Evolutionary conservation across 2,329 filamentous ascomycete genomes (phyloP).

Genomic region (Hymenoscyphus infarciens): DNA sequence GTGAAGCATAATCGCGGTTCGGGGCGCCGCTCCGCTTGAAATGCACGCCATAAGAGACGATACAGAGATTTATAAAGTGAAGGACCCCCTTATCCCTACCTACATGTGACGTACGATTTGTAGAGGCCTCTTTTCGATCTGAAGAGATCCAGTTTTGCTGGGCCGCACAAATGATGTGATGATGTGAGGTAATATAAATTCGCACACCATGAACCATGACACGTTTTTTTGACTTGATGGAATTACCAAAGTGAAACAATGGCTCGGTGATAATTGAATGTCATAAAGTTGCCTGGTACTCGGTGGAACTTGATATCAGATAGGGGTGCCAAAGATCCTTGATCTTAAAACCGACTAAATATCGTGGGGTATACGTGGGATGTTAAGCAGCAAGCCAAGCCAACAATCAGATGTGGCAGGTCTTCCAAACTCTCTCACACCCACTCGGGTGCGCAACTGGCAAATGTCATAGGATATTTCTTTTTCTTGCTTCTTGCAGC

Average conservation of each 20-base stretch:
- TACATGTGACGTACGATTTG: not conserved
- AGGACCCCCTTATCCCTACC: not conserved
- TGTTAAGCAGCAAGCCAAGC: constrained; percentile 13
- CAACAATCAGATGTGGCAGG: constrained; percentile 13
- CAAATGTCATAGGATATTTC: constrained; percentile 9
- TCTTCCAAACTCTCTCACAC: constrained; percentile 7
- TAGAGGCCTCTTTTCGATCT: not conserved
- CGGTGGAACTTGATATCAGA: not conserved
- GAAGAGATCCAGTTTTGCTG: not conserved
- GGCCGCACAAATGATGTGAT: not conserved
- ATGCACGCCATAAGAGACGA: not conserved
- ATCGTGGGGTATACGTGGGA: constrained; percentile 19
- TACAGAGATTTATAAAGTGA: not conserved
- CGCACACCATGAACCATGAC: too few species aligned
- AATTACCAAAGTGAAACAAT: not conserved
- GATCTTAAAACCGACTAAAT: constrained; percentile 4
- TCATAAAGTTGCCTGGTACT: not conserved
- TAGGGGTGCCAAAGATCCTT: constrained; percentile 5
- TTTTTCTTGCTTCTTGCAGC: not conserved
- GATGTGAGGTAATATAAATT: not conserved
- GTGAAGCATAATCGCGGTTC: not conserved
- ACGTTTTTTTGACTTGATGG: not conserved
- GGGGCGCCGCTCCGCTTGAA: not conserved
- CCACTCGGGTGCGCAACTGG: not conserved
- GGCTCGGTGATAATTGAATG: not conserved